phyloP scores from a whole-genome alignment of 768 basidiomycete genomes.

The Lentinula sp. region DNA sequence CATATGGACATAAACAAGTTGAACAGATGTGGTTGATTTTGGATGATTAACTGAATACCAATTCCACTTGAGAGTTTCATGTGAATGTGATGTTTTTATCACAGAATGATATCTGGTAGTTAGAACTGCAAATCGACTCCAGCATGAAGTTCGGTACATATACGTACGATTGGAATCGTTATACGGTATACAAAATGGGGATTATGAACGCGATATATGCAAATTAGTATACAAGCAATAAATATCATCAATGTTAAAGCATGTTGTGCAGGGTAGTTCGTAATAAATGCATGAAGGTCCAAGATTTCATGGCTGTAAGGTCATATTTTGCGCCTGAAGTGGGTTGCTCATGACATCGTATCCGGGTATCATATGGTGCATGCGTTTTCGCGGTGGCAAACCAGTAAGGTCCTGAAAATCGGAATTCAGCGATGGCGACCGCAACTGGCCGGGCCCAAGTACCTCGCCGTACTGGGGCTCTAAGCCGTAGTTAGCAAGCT shows the following conservation, averaged over 20 bases:
- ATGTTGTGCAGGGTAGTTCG: neutral
- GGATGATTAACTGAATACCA: neutral
- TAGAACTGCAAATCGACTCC: neutral
- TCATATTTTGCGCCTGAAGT: conserved; percentile 50
- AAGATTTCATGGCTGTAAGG: conserved; percentile 41
- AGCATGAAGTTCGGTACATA: neutral
- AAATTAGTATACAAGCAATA: neutral
- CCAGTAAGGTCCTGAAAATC: conserved; percentile 42
- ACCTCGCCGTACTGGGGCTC: conserved; percentile 44
- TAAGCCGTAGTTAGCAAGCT: conserved; percentile 5
- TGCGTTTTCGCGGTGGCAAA: conserved; percentile 56
- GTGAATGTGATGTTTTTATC: no score
- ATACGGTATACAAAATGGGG: neutral
- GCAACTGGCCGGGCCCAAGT: conserved; percentile 9
- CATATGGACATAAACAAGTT: neutral
- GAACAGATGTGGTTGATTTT: neutral
- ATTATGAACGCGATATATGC: neutral
- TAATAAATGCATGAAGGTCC: conserved; percentile 3
- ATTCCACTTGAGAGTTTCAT: no score
- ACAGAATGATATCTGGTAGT: neutral
- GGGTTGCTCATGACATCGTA: conserved; percentile 50
- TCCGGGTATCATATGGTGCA: conserved; percentile 58
- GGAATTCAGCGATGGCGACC: conserved; percentile 10
- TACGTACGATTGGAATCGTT: neutral
- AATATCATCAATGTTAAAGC: conserved; percentile 9